Evolutionary conservation across 306 rosid species (phyloP), one percentile per base, ranked within the genome.

Genomic region (Dicorynia guianensis): DNA sequence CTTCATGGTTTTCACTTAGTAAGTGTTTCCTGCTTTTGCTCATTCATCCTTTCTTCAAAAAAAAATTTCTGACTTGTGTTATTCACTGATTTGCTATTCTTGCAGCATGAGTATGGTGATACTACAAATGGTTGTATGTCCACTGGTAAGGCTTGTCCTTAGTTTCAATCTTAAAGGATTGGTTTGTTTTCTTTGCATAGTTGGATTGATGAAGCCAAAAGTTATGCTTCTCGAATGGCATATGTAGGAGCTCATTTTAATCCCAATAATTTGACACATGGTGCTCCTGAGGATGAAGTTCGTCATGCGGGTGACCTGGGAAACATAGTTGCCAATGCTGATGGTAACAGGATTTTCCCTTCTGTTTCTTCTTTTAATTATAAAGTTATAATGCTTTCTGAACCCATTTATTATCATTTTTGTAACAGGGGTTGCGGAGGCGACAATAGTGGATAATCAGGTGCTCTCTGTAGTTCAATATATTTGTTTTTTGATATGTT

Each of bases 261-360:
- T 80, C 98, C 98, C 14, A 74, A 87, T 9, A 69, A 69, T 0
- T 1, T 78, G 75, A 91, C 97, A 62, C 98, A 94, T 30, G 98
- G 98, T 71, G 97, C 97, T 88, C 98, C 97, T 76, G 93, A 80
- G 67, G 96, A 91, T 79, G 90, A 89, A 82, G 12, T 85, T 74
- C 97, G 98, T 66, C 98, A 94, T 91, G 98, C 98, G 97, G 98
- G 97, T 81, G 97, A 91, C 92, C 94, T 89, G 92, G 97, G 97
- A 91, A 91, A 91, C 97, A 91, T 91, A 80, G 61, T 84, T 89
- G 97, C 92, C 65, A 84, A 89, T 81, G 88, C 88, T 0, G 79
- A 85, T 74, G 94, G 94, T 89, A 84, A 61, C 25, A 58, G 70
- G 1, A 20, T 53, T 74, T 58, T 54, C 6, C 14, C 9, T 65